Evolutionary conservation across 495 filamentous ascomycete species (phyloP).

Genomic region (Delitschia confertaspora): DNA sequence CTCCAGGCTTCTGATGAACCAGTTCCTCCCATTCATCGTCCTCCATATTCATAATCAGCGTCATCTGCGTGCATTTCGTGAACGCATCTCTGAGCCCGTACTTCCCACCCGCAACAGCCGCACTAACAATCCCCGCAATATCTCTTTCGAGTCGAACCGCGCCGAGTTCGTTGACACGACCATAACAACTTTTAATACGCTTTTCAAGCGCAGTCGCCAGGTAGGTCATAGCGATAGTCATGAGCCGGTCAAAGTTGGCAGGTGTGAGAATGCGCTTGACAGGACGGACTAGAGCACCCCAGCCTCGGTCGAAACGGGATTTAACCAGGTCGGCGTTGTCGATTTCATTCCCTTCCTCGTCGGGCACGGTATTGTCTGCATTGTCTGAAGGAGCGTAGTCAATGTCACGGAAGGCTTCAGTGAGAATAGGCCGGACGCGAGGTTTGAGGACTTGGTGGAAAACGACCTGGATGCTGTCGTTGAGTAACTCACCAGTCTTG

Average conservation of each 20-base stretch:
- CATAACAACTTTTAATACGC: slow-evolving; percentile 75
- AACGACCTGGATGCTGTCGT: slow-evolving; percentile 70
- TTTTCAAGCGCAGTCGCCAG: slow-evolving; percentile 77
- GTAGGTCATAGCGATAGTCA: slow-evolving; percentile 62
- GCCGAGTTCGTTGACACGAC: slow-evolving; percentile 71
- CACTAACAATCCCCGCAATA: slow-evolving; percentile 65
- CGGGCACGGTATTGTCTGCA: slow-evolving; percentile 41
- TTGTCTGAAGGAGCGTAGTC: slow-evolving; percentile 58
- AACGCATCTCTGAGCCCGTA: slow-evolving; percentile 80
- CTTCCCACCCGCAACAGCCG: slow-evolving; percentile 62
- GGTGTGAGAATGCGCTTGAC: slow-evolving; percentile 77
- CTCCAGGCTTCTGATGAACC: slow-evolving; percentile 37
- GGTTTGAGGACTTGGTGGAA: slow-evolving; percentile 84
- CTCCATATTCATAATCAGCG: slow-evolving; percentile 90
- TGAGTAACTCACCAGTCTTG: slow-evolving; percentile 72
- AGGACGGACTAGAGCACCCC: slow-evolving; percentile 76
- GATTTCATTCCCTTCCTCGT: slow-evolving; percentile 22
- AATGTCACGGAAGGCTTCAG: slow-evolving; percentile 83
- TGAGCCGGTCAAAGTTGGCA: slow-evolving; percentile 57
- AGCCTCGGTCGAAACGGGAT: slow-evolving; percentile 65
- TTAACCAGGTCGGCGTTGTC: slow-evolving; percentile 49
- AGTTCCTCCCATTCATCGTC: slow-evolving; percentile 94
- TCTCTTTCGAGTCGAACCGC: slow-evolving; percentile 84
- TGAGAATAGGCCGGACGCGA: slow-evolving; percentile 72
- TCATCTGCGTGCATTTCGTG: slow-evolving; percentile 70